Base-by-base conservation (phyloP, 2,329 filamentous ascomycete genomes). In the Botrytis cinerea region DNA sequence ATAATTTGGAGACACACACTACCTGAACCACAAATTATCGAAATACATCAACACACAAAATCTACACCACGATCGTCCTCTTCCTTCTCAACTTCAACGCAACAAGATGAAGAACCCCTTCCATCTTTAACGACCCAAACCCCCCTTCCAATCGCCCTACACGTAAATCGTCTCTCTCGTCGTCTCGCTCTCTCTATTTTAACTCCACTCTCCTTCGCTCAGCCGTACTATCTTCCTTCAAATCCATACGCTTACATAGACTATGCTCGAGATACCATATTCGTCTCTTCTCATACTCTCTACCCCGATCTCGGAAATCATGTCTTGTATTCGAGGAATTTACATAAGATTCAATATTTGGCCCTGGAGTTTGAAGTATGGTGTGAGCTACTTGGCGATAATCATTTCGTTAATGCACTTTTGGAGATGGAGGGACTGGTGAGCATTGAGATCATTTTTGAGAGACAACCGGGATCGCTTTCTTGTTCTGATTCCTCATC, bases 171-270 rank as follows among this genome's bases (percentile, higher is more conserved):
- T 25, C 70, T 72, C 61, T 72, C 70, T 40, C 70, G 70, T 10
- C 60, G 46, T 2, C 46, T 72, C 8, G 38, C 70, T n/a, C 70
- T 72, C 25, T 35, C 38, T 4, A 22, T 57, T 8, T 25, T 66
- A 1, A 35, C 43, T 4, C n/a, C 32, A 7, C 48, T 72, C 1
- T 57, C 61, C 8, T 46, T 72, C 45, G 45, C 46, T 8, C 70
- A 72, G 2, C 70, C 70, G 1, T 72, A 72, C 35, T 72, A 66
- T 5, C 60, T 72, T 2, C 70, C 61, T 25, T 67, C 63, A 40
- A 51, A 67, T 16, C 63, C 63, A 48, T 71, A 71, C n/a, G 45
- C 48, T 4, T 72, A 72, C n/a, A 72, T 72, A 25, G 22, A 72
- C 16, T 66, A 66, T n/a, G 8, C 8, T 10, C 38, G 28, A 12